Evolutionary conservation across 2,329 filamentous ascomycete genomes (phyloP).

Genomic region (Paradendryphiella salina): DNA sequence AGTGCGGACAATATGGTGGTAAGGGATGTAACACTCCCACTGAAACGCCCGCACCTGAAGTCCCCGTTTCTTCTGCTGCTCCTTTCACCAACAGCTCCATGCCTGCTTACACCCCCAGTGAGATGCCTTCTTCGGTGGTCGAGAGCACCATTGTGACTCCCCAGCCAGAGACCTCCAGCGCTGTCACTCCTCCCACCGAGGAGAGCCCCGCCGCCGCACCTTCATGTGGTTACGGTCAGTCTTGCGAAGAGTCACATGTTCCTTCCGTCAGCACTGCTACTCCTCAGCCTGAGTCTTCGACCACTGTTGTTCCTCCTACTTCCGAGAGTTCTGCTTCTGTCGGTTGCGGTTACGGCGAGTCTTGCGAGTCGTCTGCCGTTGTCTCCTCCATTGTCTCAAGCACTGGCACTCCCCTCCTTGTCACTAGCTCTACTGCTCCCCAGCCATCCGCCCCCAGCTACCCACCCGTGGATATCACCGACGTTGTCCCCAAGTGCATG

Average conservation of each 20-base stretch:
- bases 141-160: conserved; percentile 14
- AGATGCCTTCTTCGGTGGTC: conserved; percentile 8
- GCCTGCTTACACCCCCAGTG: conserved; percentile 17
- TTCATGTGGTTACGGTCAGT: too few relatives aligned
- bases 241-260: too few relatives aligned
- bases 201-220: neutral
- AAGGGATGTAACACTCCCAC: conserved; percentile 1
- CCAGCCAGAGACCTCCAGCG: conserved; percentile 8
- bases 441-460: conserved; percentile 29
- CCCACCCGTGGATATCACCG: conserved; percentile 55
- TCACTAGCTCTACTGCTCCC: conserved; percentile 18
- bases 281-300: conserved; percentile 2
- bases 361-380: conserved; percentile 18
- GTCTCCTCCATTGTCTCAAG: conserved; percentile 2
- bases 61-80: conserved; percentile 9
- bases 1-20: conserved; percentile 9
- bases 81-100: conserved; percentile 26
- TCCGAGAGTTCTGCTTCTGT: conserved; percentile 16
- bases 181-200: conserved; percentile 7
- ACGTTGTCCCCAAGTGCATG: conserved; percentile 81
- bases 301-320: conserved; percentile 5
- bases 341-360: conserved; percentile 21
- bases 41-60: conserved; percentile 2
- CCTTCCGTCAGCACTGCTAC: neutral
- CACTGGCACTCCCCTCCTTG: conserved; percentile 8